Evolutionary conservation across 2,329 filamentous ascomycete genomes (phyloP), one percentile per base, ranked within the genome.

Genomic region (Cadophora luteo-olivacea): DNA sequence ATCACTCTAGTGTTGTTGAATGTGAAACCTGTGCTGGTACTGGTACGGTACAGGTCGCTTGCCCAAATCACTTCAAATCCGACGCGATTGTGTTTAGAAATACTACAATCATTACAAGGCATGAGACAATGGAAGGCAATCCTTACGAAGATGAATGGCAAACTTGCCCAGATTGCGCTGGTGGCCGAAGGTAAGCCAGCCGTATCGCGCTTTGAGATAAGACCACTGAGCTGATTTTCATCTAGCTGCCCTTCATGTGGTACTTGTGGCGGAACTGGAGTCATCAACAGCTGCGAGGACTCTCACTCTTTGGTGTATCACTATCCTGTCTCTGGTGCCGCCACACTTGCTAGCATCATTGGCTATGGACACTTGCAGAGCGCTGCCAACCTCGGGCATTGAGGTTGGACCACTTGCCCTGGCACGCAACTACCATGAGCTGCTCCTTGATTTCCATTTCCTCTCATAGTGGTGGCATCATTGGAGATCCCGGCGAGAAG

Each of bases 91-190:
- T 49, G 3, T 48, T 48, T 32, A 45, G 22, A 19, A 36, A 14
- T 41, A 4, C 48, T 55, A 25, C 45, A 19, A 1, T 32, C 32
- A 24, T 6, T 25, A 19, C 22, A 11, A 19, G 7, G 22, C 41
- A 29, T 24, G n/a, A 4, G 60, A 9, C 4, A 4, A 48, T 48
- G 24, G 22, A 62, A 33, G 29, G 6, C 52, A 41, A 38, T 16
- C 14, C 24, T 1, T 16, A 29, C 29, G 25, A 63, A 16, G 14
- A 29, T 9, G 6, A 45, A 25, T 57, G n/a, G 32, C 16, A 24
- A 22, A 55, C 48, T 16, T 68, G 66, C 32, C 45, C 58, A 12
- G 22, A 38, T 25, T 69, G 68, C 36, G 52, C 33, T 11, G 68
- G 68, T 4, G 41, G 48, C 12, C 33, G 48, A 16, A 29, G 2